Evolutionary conservation across 305 asterid species (phyloP).

Genomic region (Fraxinus dipetala): DNA sequence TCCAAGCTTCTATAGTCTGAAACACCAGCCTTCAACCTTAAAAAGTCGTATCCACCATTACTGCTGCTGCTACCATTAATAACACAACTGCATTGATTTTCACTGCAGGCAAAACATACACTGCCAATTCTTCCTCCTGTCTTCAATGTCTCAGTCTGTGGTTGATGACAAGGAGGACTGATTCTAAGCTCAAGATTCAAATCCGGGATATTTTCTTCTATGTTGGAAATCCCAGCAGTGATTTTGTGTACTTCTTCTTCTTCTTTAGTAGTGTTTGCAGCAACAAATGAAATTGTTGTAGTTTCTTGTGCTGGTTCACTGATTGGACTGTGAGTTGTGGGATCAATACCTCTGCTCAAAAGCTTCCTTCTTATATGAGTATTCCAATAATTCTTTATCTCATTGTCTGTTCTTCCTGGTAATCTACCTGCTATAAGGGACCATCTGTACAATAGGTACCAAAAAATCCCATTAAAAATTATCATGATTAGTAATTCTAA

Average conservation of each 20-base stretch:
- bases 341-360: constrained; percentile 63
- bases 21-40: constrained; percentile 46
- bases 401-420: constrained; percentile 78
- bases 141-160: constrained; percentile 9
- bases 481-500: background rate
- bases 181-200: constrained; percentile 84
- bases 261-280: constrained; percentile 11
- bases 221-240: background rate
- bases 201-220: constrained; percentile 47
- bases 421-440: constrained; percentile 67
- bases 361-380: constrained; percentile 68
- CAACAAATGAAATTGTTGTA: constrained; percentile 40
- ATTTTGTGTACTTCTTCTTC: constrained; percentile 16
- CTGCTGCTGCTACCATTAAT: constrained; percentile 23
- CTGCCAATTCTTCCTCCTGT: constrained; percentile 33
- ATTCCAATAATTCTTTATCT: constrained; percentile 77
- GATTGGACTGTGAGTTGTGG: constrained; percentile 51
- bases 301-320: constrained; percentile 26
- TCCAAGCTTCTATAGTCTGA: constrained; percentile 77
- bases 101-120: constrained; percentile 67
- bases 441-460: constrained; percentile 40
- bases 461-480: background rate
- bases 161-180: constrained; percentile 63
- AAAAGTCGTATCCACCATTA: constrained; percentile 51
- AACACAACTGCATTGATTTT: constrained; percentile 59